Evolutionary conservation across 176 grass and related monocot species (phyloP), one percentile per base, ranked within the genome.

Genomic region (Zizania latifolia): DNA sequence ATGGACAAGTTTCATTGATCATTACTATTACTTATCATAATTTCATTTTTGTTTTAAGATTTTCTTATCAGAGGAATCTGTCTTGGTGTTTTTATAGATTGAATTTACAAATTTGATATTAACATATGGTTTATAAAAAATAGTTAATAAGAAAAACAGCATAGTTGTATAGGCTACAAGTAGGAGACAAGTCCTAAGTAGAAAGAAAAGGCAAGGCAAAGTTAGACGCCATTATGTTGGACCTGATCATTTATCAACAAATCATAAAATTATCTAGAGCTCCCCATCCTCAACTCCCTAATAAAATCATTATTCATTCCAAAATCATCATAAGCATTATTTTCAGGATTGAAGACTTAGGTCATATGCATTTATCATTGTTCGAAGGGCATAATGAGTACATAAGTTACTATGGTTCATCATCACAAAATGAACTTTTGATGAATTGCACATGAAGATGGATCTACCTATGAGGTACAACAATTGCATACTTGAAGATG

Each of bases 171-270:
- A 14, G 5, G 44, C 62, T 56, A 30, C 39, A 41, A 27, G n/a
- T 23, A 46, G 10, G 8, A 19, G 7, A 68, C 23, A 46, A 46
- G 7, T 30, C 12, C 13, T 26, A 41, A 66, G 33, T 39, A 39
- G 16, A 23, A 66, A 10, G 24, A 78, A 37, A 77, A 77, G 22
- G 48, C 43, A 77, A 73, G 50, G 14, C 15, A 78, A n/a, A n/a
- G n/a, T n/a, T n/a, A n/a, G n/a, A n/a, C n/a, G n/a, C n/a, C n/a
- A n/a, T n/a, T n/a, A n/a, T n/a, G n/a, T n/a, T n/a, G n/a, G n/a
- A n/a, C n/a, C n/a, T n/a, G n/a, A n/a, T n/a, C n/a, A n/a, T n/a
- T n/a, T n/a, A n/a, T n/a, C n/a, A n/a, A n/a, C n/a, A n/a, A n/a
- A n/a, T n/a, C n/a, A n/a, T n/a, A n/a, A n/a, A n/a, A n/a, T n/a